These are phyloP conservation scores for Naumovozyma dairenensis DNA, from an alignment of 805 yeast species.

Conservation along the genomic window DNA sequence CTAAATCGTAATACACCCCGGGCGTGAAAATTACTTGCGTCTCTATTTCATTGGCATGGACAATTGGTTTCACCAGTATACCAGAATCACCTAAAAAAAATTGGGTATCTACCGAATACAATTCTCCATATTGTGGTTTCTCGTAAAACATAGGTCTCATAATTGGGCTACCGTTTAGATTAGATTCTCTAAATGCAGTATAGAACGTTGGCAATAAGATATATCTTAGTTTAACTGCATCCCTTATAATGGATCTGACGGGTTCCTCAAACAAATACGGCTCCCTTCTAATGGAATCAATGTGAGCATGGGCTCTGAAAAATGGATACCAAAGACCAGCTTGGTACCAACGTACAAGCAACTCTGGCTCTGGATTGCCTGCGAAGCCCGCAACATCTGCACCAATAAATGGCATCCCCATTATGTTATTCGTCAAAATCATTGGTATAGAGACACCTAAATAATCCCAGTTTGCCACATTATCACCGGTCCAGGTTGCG, in stretches of 20 bases:
- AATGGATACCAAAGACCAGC: constrained; percentile 94
- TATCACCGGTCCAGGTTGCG: constrained; percentile 98
- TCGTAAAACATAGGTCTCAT: constrained; percentile 59
- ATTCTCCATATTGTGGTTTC: constrained; percentile 31
- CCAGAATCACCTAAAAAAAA: constrained; percentile 69
- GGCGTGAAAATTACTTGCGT: constrained; percentile 35
- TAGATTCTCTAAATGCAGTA: constrained; percentile 63
- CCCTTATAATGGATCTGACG: constrained; percentile 51
- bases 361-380: constrained; percentile 75
- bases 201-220: constrained; percentile 67
- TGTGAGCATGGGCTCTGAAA: constrained; percentile 93
- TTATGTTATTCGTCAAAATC: constrained; percentile 71
- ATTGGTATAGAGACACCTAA: constrained; percentile 74
- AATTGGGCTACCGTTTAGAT: constrained; percentile 56
- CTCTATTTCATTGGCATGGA: constrained; percentile 38
- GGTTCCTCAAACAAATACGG: constrained; percentile 84
- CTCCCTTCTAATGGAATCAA: constrained; percentile 85
- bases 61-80: constrained; percentile 71
- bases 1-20: constrained; percentile 48
- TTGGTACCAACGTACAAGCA: constrained; percentile 90
- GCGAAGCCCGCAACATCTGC: constrained; percentile 97
- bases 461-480: constrained; percentile 87
- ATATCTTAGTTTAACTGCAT: constrained; percentile 68
- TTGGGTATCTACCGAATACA: constrained; percentile 66
- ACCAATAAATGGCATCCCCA: constrained; percentile 87